A percentile compares a stretch with the other conserved stretches of the same genome.
These are phyloP conservation scores for Leishmania gerbilli DNA, from an alignment of 208 protist genomes.

Conservation along the genomic window DNA sequence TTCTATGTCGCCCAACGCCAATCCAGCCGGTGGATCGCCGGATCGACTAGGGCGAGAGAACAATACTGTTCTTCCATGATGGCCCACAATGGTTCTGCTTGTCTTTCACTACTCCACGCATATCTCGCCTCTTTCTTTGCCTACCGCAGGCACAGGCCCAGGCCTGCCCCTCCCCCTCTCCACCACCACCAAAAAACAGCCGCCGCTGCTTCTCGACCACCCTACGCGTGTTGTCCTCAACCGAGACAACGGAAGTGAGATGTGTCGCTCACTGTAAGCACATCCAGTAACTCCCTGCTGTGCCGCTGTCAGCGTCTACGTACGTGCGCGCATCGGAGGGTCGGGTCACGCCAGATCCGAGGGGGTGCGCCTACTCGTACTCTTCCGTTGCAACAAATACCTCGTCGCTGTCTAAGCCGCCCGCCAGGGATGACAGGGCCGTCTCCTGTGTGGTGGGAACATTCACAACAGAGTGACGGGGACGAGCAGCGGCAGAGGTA, in stretches of 20 bases:
- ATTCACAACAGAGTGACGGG: slow-evolving; percentile 39
- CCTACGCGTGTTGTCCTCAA: not conserved
- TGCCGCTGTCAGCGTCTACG: not conserved
- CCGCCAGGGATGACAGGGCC: slow-evolving; percentile 39
- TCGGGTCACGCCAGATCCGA: not conserved
- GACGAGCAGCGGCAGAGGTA: not conserved
- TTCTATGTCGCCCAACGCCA: not conserved
- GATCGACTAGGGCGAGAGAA: not conserved
- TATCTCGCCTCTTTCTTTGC: not conserved
- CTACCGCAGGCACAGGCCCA: not conserved
- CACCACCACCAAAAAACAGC: not conserved
- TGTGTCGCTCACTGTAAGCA: not conserved
- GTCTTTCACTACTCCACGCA: not conserved
- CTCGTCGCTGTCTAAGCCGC: slow-evolving; percentile 56
- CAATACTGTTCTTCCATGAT: slow-evolving; percentile 2
- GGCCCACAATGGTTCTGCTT: not conserved
- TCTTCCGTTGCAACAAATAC: slow-evolving; percentile 86
- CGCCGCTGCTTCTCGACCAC: not conserved
- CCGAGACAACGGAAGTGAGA: not conserved
- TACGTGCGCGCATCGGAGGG: not conserved
- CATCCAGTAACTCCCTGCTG: not conserved
- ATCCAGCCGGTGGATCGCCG: not conserved
- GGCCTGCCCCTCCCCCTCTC: not conserved
- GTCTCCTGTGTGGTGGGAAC: slow-evolving; percentile 63
- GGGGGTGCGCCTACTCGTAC: slow-evolving; percentile 49